These are phyloP conservation scores for Hypoxylon lienhwacheense DNA, from an alignment of 495 filamentous ascomycete species.

Conservation along the genomic window DNA sequence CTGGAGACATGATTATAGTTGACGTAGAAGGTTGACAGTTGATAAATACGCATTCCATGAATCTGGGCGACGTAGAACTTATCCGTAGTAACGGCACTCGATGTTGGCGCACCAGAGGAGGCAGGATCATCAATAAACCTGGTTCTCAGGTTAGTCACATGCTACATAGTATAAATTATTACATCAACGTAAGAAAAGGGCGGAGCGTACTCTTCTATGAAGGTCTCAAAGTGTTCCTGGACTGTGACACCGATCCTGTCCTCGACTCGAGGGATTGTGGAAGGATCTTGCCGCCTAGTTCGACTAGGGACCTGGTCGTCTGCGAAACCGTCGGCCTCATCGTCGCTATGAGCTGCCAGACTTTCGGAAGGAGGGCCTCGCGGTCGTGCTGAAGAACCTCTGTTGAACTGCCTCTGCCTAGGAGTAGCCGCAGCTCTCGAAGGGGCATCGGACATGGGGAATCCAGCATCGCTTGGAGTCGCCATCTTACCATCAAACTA, in stretches of 20 bases:
- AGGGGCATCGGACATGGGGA: constrained; percentile 48
- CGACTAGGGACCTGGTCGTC: constrained; percentile 59
- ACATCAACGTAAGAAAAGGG: not conserved
- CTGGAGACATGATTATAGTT: constrained; percentile 86
- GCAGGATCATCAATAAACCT: constrained; percentile 78
- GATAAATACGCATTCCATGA: constrained; percentile 79
- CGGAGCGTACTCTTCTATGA: constrained; percentile 75
- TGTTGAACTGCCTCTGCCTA: constrained; percentile 36
- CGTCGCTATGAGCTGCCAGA: constrained; percentile 62
- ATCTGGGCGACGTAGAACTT: constrained; percentile 98
- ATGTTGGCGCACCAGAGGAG: constrained; percentile 71
- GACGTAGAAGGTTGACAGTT: constrained; percentile 94
- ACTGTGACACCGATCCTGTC: constrained; percentile 86
- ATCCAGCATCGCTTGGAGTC: constrained; percentile 50
- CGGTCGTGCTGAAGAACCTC: constrained; percentile 61
- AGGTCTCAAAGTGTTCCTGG: constrained; percentile 80
- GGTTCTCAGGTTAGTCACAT: constrained; percentile 2
- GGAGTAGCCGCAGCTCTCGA: constrained; percentile 42
- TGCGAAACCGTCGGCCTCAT: constrained; percentile 60
- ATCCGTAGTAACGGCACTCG: constrained; percentile 74
- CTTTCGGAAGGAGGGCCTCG: constrained; percentile 68
- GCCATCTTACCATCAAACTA: constrained; percentile 33
- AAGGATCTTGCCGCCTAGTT: constrained; percentile 60
- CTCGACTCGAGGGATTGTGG: constrained; percentile 75
- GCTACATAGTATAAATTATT: constrained; percentile 19